These are phyloP conservation scores for Trichodelitschia bisporula DNA, from an alignment of 495 filamentous ascomycete species.

Conservation along the genomic window DNA sequence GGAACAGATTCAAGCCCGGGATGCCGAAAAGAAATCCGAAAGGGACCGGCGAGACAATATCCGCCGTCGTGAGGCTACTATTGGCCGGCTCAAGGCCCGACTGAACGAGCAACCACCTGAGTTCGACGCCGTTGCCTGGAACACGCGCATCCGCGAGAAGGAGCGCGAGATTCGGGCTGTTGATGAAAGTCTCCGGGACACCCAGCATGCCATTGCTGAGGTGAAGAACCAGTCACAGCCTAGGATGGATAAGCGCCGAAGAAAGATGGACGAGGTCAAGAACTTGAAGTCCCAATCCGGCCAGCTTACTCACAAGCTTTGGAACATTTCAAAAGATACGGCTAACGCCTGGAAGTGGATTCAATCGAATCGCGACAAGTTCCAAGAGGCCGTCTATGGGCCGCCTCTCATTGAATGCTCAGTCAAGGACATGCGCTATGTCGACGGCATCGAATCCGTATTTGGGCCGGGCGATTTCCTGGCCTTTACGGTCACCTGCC, in stretches of 20 bases:
- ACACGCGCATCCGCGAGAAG: slow-evolving; percentile 22
- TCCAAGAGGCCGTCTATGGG: slow-evolving; percentile 63
- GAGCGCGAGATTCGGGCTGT: slow-evolving; percentile 23
- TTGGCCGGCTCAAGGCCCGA: slow-evolving; percentile 22
- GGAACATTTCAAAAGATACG: slow-evolving; percentile 30
- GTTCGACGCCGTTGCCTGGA: slow-evolving; percentile 27
- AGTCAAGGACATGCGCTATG: slow-evolving; percentile 48
- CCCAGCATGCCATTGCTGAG: too few species aligned
- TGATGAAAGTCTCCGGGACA: slow-evolving; percentile 3
- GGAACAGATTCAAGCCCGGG: slow-evolving; percentile 25
- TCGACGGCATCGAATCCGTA: slow-evolving; percentile 47
- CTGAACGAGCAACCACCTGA: slow-evolving; percentile 25
- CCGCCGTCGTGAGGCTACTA: slow-evolving; percentile 16
- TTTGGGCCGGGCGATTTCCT: slow-evolving; percentile 36
- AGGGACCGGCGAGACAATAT: slow-evolving; percentile 26
- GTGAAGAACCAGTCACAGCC: too few species aligned
- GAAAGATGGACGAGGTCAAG: slow-evolving; percentile 19
- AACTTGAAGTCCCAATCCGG: slow-evolving; percentile 52
- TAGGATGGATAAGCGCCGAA: neutral
- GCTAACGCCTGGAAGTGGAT: slow-evolving; percentile 58
- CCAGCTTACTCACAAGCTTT: slow-evolving; percentile 41
- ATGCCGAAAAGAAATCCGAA: slow-evolving; percentile 30
- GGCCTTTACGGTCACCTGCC: slow-evolving; percentile 52
- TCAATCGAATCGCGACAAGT: slow-evolving; percentile 38
- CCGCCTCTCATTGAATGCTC: slow-evolving; percentile 66